Conservation (phyloP, 192 early-diverging fungal species). For the Obelidium mucronatum region DNA sequence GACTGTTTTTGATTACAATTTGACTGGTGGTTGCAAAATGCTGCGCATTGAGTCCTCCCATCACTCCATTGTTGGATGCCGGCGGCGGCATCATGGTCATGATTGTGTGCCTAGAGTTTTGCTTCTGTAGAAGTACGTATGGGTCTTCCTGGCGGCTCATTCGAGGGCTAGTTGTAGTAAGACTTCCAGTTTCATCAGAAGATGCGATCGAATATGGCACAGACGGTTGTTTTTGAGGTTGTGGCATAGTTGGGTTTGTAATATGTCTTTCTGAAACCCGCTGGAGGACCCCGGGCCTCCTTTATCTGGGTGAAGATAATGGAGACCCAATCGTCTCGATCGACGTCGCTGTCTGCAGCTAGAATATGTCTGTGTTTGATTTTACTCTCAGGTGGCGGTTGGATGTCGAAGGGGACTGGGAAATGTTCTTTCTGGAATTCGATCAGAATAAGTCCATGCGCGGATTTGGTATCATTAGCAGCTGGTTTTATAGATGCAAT, state of each 20-base stretch:
- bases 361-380: slow-evolving; percentile 78
- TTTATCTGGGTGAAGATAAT: slow-evolving; percentile 66
- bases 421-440: slow-evolving; percentile 65
- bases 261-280: not conserved
- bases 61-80: too few species aligned
- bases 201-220: not conserved
- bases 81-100: too few species aligned
- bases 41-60: too few species aligned
- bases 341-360: slow-evolving; percentile 86
- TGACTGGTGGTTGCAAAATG: too few species aligned
- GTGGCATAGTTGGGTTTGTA: not conserved
- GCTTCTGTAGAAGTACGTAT: too few species aligned
- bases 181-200: not conserved
- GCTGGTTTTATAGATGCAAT: slow-evolving; percentile 53
- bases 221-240: not conserved
- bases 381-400: slow-evolving; percentile 53
- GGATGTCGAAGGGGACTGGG: slow-evolving; percentile 27
- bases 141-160: too few species aligned
- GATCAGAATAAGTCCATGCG: slow-evolving; percentile 82
- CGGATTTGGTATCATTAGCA: slow-evolving; percentile 67
- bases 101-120: too few species aligned
- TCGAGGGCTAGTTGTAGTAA: too few species aligned
- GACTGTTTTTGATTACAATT: slow-evolving; percentile 17
- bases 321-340: slow-evolving; percentile 92
- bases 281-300: slow-evolving; percentile 26